These are phyloP conservation scores for Phylloporus sp. DNA, from an alignment of 768 basidiomycete genomes.

Conservation along the genomic window DNA sequence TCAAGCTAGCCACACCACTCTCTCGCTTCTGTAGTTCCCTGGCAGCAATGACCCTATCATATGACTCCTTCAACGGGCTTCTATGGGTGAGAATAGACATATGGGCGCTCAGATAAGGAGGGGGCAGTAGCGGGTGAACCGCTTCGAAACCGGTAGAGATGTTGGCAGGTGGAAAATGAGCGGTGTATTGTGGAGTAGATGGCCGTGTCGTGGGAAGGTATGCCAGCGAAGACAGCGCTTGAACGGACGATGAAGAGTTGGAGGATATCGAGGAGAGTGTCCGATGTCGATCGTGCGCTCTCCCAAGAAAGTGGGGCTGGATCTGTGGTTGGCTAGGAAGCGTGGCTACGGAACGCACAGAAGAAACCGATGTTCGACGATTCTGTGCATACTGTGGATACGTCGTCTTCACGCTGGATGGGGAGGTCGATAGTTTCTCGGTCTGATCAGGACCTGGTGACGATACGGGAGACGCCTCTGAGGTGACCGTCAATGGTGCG, in stretches of 20 bases:
- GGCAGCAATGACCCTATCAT: conserved; percentile 59
- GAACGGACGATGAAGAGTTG: conserved; percentile 41
- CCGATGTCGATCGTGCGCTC: conserved; percentile 42
- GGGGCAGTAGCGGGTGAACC: conserved; percentile 67
- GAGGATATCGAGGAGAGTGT: conserved; percentile 57
- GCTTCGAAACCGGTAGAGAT: conserved; percentile 50
- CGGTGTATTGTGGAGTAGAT: conserved; percentile 41
- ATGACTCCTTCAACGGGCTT: conserved; percentile 64
- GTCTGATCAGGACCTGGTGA: conserved; percentile 29
- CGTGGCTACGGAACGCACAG: conserved; percentile 54
- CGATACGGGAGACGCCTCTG: conserved; percentile 43
- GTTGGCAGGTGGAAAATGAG: conserved; percentile 62
- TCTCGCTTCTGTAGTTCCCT: conserved; percentile 37
- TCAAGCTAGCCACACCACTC: neutral
- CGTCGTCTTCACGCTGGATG: conserved; percentile 37
- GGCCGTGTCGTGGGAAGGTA: conserved; percentile 43
- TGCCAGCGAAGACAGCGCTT: conserved; percentile 53
- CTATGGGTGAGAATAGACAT: conserved; percentile 62
- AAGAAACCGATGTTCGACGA: conserved; percentile 54
- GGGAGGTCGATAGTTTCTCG: conserved; percentile 28
- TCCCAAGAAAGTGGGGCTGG: conserved; percentile 31
- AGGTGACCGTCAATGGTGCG: conserved; percentile 56
- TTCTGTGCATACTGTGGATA: conserved; percentile 30
- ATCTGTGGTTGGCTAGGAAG: conserved; percentile 41
- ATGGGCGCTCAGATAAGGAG: conserved; percentile 66